Conservation (phyloP, 495 filamentous ascomycete species). For the Xylaria intraflava region DNA sequence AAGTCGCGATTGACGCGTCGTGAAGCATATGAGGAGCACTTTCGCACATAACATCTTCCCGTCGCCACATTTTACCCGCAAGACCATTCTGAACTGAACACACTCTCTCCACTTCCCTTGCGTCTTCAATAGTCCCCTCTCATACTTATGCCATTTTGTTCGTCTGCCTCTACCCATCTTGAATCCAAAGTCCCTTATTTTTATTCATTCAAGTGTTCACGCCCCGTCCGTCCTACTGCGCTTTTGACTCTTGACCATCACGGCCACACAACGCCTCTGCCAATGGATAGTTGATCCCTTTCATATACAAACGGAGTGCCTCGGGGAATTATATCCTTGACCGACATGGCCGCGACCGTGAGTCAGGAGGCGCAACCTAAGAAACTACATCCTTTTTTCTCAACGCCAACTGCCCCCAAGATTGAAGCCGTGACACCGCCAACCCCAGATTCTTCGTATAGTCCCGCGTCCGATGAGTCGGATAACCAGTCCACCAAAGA, state of each 20-base stretch:
- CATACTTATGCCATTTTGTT: not conserved
- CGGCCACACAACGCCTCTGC: not conserved
- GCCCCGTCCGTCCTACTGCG: not conserved
- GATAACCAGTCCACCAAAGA: not conserved
- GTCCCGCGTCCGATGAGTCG: slow-evolving; percentile 12
- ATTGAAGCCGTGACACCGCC: slow-evolving; percentile 10
- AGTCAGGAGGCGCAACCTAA: slow-evolving; percentile 16
- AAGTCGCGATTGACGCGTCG: too few relatives aligned
- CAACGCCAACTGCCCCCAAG: slow-evolving; percentile 15
- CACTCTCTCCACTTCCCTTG: too few relatives aligned
- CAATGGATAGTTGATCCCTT: not conserved
- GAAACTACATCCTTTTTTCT: slow-evolving; percentile 40
- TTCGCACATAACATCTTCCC: too few relatives aligned
- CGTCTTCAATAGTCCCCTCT: too few relatives aligned
- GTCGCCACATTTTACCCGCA: too few relatives aligned
- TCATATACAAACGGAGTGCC: not conserved
- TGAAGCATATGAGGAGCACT: too few relatives aligned
- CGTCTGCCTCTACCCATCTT: too few relatives aligned
- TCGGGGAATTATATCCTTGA: not conserved
- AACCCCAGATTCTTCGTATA: slow-evolving; percentile 19
- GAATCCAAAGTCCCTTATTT: not conserved
- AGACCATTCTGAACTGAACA: too few relatives aligned
- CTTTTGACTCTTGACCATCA: not conserved
- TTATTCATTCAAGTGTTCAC: not conserved
- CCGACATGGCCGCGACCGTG: slow-evolving; percentile 17